phyloP scores from a whole-genome alignment of 768 basidiomycete species.

The Galerina sulciceps region DNA sequence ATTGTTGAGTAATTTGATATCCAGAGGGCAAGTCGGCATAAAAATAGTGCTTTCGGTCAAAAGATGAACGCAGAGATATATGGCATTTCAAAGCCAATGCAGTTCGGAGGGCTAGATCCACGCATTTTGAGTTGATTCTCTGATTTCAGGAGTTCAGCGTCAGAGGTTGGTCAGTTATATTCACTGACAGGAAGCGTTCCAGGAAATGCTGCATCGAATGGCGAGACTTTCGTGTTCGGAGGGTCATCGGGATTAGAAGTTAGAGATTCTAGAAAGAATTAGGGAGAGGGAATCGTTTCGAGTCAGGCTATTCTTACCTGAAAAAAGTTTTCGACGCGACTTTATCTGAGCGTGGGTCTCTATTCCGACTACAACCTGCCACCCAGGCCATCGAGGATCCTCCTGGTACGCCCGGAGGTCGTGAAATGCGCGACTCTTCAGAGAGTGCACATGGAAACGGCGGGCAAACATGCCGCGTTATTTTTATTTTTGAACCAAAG shows the following conservation, averaged over 20 bases:
- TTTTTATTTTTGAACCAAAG: background rate
- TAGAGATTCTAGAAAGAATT: conserved; percentile 36
- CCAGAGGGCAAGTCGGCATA: conserved; percentile 94
- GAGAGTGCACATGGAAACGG: conserved; percentile 8
- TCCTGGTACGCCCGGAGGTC: conserved; percentile 34
- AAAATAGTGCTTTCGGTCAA: conserved; percentile 98
- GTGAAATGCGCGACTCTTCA: conserved; percentile 31
- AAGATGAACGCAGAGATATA: conserved; percentile 74
- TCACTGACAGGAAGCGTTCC: conserved; percentile 85
- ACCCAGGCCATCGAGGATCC: conserved; percentile 75
- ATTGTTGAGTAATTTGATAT: conserved; percentile 97
- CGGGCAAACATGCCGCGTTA: conserved; percentile 17
- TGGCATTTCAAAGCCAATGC: conserved; percentile 75
- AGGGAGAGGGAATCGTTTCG: background rate
- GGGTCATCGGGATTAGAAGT: conserved; percentile 46
- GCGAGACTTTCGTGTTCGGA: conserved; percentile 76
- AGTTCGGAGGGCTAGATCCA: conserved; percentile 80
- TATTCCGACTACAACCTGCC: conserved; percentile 90
- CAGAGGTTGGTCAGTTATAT: background rate
- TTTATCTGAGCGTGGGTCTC: conserved; percentile 97
- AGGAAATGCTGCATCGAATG: conserved; percentile 90
- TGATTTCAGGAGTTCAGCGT: conserved; percentile 22
- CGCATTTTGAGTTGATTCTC: conserved; percentile 69
- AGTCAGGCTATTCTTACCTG: conserved; percentile 42
- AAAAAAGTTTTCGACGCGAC: conserved; percentile 88